Percentiles rank a stretch among this genome's conserved stretches.
These are phyloP conservation scores for Leccinum fibrillosum DNA, from an alignment of 768 basidiomycete species.

Conservation along the genomic window DNA sequence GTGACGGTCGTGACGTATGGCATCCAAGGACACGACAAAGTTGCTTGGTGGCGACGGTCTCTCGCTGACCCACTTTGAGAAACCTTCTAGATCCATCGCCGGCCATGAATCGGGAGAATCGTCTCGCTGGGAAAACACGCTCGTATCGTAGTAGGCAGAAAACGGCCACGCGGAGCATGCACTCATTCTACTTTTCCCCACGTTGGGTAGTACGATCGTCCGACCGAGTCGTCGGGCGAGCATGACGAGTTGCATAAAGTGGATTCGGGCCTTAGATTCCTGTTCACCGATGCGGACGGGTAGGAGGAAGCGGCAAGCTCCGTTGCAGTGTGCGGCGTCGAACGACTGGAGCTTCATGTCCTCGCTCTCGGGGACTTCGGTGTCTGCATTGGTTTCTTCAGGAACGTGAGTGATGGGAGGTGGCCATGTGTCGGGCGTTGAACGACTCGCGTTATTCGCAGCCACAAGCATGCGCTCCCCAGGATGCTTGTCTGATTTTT, in stretches of 20 bases:
- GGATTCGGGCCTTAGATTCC: conserved; percentile 55
- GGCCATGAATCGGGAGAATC: neutral
- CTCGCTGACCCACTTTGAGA: conserved; percentile 38
- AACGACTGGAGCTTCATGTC: conserved; percentile 6
- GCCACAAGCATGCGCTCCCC: neutral
- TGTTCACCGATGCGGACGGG: conserved; percentile 52
- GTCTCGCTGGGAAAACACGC: conserved; percentile 5
- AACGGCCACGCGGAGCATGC: conserved; percentile 50
- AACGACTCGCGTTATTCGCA: neutral
- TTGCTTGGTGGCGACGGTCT: conserved; percentile 25
- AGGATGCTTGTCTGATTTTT: neutral
- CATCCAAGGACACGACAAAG: conserved; percentile 35
- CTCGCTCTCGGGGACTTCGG: neutral
- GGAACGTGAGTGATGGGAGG: conserved; percentile 27
- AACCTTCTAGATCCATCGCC: conserved; percentile 36
- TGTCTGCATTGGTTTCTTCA: no score
- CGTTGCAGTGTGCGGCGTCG: conserved; percentile 23
- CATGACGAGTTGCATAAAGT: conserved; percentile 40
- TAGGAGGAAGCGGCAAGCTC: conserved; percentile 45
- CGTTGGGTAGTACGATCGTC: conserved; percentile 48
- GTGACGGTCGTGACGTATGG: conserved; percentile 6
- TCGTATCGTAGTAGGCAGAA: conserved; percentile 46
- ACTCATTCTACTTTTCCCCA: conserved; percentile 47
- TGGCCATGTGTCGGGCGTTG: conserved; percentile 23
- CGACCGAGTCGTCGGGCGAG: conserved; percentile 51